phyloP scores from a whole-genome alignment of 2,329 filamentous ascomycete species.

The Claviceps fusiformis region DNA sequence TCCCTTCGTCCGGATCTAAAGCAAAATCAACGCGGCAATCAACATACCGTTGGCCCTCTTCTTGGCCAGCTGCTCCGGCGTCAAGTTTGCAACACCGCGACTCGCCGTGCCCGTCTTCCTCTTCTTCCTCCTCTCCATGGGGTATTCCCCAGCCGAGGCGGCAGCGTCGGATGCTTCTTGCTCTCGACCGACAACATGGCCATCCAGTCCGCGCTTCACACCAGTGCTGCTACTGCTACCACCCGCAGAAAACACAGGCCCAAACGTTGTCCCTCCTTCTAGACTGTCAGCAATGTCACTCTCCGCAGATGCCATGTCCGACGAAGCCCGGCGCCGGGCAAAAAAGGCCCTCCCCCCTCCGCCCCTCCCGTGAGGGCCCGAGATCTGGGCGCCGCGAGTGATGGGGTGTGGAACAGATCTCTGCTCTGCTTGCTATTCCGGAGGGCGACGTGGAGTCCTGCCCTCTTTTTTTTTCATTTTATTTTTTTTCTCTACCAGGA shows the following conservation, averaged over 20 bases:
- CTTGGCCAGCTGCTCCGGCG: slow-evolving; percentile 61
- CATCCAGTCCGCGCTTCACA: slow-evolving; percentile 1
- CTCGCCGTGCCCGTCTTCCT: slow-evolving; percentile 29
- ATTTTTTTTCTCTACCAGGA: no score
- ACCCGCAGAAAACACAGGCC: not conserved
- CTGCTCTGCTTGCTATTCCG: no score
- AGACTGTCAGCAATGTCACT: slow-evolving; percentile 2
- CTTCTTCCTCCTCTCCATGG: slow-evolving; percentile 32
- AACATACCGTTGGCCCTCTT: slow-evolving; percentile 43
- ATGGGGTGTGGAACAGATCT: no score
- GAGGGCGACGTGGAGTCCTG: no score
- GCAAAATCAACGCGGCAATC: not conserved
- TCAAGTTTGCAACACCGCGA: slow-evolving; percentile 48
- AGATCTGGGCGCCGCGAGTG: not conserved
- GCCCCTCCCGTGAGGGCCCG: not conserved
- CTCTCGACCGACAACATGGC: not conserved
- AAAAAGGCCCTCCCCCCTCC: not conserved
- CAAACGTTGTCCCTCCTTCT: not conserved
- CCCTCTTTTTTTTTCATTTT: no score
- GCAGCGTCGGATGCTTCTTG: slow-evolving; percentile 7
- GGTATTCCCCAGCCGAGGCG: slow-evolving; percentile 5
- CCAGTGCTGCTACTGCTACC: not conserved
- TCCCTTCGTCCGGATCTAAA: not conserved
- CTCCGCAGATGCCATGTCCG: slow-evolving; percentile 1
- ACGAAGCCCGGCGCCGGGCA: not conserved